Base-by-base conservation (phyloP, 305 asterid genomes). In the Fraxinus baroniana region DNA sequence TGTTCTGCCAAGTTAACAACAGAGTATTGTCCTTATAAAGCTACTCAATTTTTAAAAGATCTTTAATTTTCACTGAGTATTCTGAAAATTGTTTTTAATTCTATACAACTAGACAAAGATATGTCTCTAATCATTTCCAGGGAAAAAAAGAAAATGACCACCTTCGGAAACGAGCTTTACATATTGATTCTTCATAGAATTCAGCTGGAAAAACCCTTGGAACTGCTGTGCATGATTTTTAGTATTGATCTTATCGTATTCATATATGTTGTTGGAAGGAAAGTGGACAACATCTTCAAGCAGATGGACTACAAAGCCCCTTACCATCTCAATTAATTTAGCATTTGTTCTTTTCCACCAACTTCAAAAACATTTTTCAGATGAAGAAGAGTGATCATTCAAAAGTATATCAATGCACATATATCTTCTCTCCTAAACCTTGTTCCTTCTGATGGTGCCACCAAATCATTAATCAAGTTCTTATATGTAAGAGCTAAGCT, bases 361-460 rank as follows among this genome's bases (percentile, higher is more conserved):
- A 75, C 12, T 15, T 17, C 44, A 32, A 32, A 62, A 79, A 36
- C 82, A 79, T 44, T 78, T 74, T 9, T 82, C 73, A 35, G 28
- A 62, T 18, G 81, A 81, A 83, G 83, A 81, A 37, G 30, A 73
- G 44, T 52, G 78, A 74, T 41, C 71, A 39, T 33, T 68, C 57
- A 57, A 81, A 33, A 74, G 77, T 70, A 44, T 68, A 60, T 76
- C 64, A 28, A 68, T 18, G 73, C 64, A 74, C 73, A 52, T 60
- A 64, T 85, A 66, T 55, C 4, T 77, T 39, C 52, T 24, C 79
- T 30, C 80, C 80, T 78, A 22, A 32, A 62, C 20, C 46, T 35
- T 68, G 81, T 78, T 77, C 64, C 78, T 81, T 81, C 83, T 64
- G 55, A 85, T 78, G 77, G 57, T 35, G 36, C 49, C n/a, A 77